phyloP scores from a whole-genome alignment of 768 basidiomycete species.

The Termitomyces sp. region DNA sequence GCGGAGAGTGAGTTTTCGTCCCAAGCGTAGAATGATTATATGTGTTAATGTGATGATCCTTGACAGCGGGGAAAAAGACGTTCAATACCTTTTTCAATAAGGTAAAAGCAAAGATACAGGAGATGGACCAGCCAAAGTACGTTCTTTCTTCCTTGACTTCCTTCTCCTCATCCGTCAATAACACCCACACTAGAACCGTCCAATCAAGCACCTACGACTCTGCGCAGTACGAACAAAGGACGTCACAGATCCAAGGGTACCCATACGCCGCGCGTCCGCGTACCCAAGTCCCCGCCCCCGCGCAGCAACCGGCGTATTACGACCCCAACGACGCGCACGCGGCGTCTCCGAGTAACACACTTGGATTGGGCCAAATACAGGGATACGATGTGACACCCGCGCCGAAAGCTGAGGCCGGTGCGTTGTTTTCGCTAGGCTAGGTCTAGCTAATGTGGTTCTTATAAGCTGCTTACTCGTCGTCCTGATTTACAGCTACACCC shows the following conservation, averaged over 20 bases:
- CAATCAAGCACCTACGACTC: constrained; percentile 7
- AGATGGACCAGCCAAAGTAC: constrained; percentile 59
- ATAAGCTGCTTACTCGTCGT: neutral
- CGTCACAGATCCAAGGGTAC: constrained; percentile 3
- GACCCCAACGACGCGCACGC: constrained; percentile 22
- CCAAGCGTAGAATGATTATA: too few relatives aligned
- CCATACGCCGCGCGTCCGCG: constrained; percentile 9
- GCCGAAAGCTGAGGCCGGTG: neutral
- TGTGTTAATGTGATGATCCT: neutral
- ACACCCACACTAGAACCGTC: neutral
- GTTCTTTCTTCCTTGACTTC: constrained; percentile 3
- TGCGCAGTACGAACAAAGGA: constrained; percentile 8
- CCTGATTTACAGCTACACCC: neutral
- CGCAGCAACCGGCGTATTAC: constrained; percentile 29
- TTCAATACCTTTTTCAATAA: constrained; percentile 68
- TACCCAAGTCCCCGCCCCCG: neutral
- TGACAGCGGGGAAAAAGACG: constrained; percentile 72
- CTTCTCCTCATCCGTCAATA: neutral
- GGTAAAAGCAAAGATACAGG: constrained; percentile 82
- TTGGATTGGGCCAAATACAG: neutral
- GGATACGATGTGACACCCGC: constrained; percentile 16
- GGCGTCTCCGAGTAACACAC: constrained; percentile 2
- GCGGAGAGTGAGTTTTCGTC: constrained; percentile 64
- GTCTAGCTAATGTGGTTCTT: too few relatives aligned
- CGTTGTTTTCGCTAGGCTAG: neutral